Conservation (phyloP, 176 grass and related monocot species). For the Elymus sibiricus region DNA sequence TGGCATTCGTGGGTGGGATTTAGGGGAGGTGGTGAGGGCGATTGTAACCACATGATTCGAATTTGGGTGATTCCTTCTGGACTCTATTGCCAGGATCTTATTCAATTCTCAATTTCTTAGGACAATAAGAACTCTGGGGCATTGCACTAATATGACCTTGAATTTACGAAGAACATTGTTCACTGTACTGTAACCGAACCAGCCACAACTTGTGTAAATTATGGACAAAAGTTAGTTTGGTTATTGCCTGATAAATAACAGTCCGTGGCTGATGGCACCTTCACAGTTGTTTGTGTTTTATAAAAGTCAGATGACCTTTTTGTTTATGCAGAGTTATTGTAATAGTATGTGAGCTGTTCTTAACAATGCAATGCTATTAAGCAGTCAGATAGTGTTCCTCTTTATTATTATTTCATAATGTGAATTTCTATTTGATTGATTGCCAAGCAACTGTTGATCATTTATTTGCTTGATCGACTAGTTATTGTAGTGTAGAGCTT, state of each 20-base stretch:
- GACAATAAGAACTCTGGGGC: not conserved
- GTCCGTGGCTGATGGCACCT: not conserved
- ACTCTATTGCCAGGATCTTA: not conserved
- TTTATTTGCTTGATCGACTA: not conserved
- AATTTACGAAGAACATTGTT: not conserved
- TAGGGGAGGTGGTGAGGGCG: not conserved
- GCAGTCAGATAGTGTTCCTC: not conserved
- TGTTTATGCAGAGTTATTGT: not conserved
- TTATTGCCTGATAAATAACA: constrained; percentile 3
- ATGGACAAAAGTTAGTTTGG: not conserved
- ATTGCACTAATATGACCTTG: not conserved
- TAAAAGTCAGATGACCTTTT: not conserved
- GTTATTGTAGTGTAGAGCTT: not conserved
- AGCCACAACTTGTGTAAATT: not conserved
- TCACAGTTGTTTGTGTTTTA: not conserved
- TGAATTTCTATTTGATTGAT: not conserved
- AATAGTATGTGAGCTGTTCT: not conserved
- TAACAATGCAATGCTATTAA: not conserved
- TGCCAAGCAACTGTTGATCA: not conserved
- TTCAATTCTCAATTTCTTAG: not conserved
- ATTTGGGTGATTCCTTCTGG: not conserved
- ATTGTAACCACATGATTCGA: not conserved
- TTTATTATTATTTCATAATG: not conserved
- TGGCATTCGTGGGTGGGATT: not conserved
- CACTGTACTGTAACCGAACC: not conserved